Evolutionary conservation across 345 rosid species (phyloP).

Genomic region (Erodium maritimum): DNA sequence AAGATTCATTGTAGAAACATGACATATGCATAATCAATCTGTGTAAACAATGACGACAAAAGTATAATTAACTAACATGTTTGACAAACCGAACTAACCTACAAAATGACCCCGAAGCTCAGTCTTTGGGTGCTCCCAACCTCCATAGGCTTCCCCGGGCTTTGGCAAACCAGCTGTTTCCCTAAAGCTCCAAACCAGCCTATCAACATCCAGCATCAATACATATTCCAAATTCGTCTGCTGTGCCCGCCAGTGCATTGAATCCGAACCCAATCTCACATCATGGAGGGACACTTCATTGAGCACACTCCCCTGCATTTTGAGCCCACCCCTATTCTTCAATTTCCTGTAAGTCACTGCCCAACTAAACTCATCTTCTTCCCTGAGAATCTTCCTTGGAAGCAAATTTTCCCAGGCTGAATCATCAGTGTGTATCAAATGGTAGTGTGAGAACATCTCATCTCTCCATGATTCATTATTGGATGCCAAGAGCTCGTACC

Average conservation of each 20-base stretch:
- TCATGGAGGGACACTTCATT: slow-evolving; percentile 69
- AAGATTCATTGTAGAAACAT: neutral
- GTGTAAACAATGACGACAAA: neutral
- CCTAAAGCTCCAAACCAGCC: slow-evolving; percentile 73
- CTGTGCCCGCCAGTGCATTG: slow-evolving; percentile 65
- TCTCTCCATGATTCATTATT: slow-evolving; percentile 49
- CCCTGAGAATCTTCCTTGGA: slow-evolving; percentile 60
- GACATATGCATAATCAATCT: neutral
- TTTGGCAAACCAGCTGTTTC: slow-evolving; percentile 63
- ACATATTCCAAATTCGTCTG: slow-evolving; percentile 82
- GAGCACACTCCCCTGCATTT: slow-evolving; percentile 33
- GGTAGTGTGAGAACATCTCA: slow-evolving; percentile 68
- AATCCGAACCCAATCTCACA: slow-evolving; percentile 53
- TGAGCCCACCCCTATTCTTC: slow-evolving; percentile 32
- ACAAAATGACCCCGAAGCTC: slow-evolving; percentile 97
- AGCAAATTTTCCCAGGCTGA: slow-evolving; percentile 64
- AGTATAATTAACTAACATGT: neutral
- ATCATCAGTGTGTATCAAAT: slow-evolving; percentile 75
- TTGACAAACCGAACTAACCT: slow-evolving; percentile 28
- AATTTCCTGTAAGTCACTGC: slow-evolving; percentile 53
- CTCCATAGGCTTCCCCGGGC: slow-evolving; percentile 60
- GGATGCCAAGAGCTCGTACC: slow-evolving; percentile 51
- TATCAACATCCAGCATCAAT: slow-evolving; percentile 71
- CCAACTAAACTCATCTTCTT: slow-evolving; percentile 63
- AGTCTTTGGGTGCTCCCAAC: slow-evolving; percentile 59